phyloP scores from a whole-genome alignment of 2,329 filamentous ascomycete species.

The Colletotrichum cordylinicola region DNA sequence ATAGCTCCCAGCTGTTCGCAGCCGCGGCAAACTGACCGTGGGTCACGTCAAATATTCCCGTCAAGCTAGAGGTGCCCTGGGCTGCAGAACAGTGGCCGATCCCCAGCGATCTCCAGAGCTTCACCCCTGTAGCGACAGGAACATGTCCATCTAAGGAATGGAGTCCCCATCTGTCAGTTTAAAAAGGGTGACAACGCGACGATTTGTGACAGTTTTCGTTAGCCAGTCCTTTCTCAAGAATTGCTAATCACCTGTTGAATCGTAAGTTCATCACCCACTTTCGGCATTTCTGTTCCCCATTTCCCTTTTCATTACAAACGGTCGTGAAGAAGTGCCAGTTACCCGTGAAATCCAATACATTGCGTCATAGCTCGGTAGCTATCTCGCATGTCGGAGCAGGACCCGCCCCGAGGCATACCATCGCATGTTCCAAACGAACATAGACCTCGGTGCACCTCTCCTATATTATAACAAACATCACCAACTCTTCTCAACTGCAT shows the following conservation, averaged over 20 bases:
- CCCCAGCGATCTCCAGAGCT: conserved; percentile 17
- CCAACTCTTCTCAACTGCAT: neutral
- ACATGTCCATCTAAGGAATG: conserved; percentile 3
- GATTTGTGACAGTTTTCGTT: neutral
- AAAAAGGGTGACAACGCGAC: neutral
- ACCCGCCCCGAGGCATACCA: conserved; percentile 20
- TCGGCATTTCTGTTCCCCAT: neutral
- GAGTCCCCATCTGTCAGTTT: neutral
- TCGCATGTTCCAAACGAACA: conserved; percentile 10
- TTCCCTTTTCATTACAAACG: neutral
- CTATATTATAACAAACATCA: neutral
- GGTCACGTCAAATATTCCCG: neutral
- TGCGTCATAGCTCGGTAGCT: conserved; percentile 19
- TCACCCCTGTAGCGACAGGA: conserved; percentile 16
- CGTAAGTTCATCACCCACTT: neutral
- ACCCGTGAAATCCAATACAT: neutral
- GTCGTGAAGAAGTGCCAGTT: neutral
- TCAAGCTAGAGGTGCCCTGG: neutral
- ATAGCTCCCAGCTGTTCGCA: neutral
- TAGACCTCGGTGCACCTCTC: neutral
- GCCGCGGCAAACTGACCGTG: neutral
- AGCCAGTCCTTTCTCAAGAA: neutral
- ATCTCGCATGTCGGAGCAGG: conserved; percentile 17
- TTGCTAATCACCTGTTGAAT: neutral
- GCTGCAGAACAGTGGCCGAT: conserved; percentile 9